Conservation (phyloP, 2,329 filamentous ascomycete genomes). For the Hypoxylon sp. region DNA sequence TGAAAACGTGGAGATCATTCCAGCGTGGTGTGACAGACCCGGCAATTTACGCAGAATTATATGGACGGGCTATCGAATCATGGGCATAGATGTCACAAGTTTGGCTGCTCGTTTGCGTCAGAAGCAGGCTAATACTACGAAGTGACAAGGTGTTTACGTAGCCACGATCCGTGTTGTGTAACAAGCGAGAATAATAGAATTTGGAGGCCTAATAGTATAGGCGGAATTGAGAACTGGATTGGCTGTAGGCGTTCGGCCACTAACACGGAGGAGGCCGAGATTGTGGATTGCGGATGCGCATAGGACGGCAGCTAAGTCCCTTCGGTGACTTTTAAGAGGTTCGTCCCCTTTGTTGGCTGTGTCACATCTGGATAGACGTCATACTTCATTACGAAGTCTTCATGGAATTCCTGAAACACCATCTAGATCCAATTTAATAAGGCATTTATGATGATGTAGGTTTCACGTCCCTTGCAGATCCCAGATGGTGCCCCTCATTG, state of each 20-base stretch:
- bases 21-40: conserved; percentile 32
- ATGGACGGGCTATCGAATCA: conserved; percentile 25
- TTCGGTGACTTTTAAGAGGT: neutral
- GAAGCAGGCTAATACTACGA: conserved; percentile 17
- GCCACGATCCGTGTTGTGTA: conserved; percentile 27
- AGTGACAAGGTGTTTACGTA: conserved; percentile 43
- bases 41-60: conserved; percentile 20
- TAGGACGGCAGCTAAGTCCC: conserved; percentile 24
- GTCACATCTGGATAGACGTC: conserved; percentile 31
- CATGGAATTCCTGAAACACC: conserved; percentile 24
- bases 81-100: conserved; percentile 22
- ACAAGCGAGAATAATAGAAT: conserved; percentile 14
- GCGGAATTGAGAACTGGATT: conserved; percentile 16
- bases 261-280: conserved; percentile 32
- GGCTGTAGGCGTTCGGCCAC: conserved; percentile 3
- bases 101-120: conserved; percentile 34
- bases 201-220: conserved; percentile 7
- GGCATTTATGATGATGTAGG: conserved; percentile 17
- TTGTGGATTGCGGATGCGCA: conserved; percentile 26
- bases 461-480: conserved; percentile 42
- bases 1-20: conserved; percentile 29
- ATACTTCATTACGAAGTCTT: conserved; percentile 19
- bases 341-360: conserved; percentile 8
- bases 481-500: conserved; percentile 28
- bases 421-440: conserved; percentile 31